These are phyloP conservation scores for Exophiala alcalophila DNA, from an alignment of 2,329 filamentous ascomycete species.

Conservation along the genomic window DNA sequence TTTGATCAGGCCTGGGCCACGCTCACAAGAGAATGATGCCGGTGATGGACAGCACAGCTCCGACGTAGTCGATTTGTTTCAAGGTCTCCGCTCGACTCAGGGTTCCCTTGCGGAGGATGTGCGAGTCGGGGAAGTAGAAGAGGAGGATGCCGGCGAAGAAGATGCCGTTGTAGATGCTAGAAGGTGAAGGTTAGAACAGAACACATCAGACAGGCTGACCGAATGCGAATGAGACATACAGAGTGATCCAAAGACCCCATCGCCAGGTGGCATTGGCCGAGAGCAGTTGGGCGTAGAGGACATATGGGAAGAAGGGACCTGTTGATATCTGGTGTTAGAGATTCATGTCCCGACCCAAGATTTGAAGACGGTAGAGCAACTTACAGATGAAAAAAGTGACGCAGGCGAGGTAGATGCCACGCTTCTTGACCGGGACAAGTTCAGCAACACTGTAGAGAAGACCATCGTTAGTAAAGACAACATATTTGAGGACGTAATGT, in stretches of 20 bases:
- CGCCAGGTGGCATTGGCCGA: conserved; percentile 20
- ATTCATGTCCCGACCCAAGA: no score
- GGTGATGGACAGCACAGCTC: conserved; percentile 20
- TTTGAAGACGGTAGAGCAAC: no score
- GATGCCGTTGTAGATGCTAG: conserved; percentile 20
- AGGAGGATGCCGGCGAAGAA: conserved; percentile 15
- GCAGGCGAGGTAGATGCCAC: conserved; percentile 21
- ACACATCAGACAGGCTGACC: no score
- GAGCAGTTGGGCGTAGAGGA: conserved; percentile 21
- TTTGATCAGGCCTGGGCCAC: conserved; percentile 38
- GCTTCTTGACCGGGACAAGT: conserved; percentile 25
- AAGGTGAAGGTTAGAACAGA: not conserved
- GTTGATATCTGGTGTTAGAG: not conserved
- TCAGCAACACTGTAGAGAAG: conserved; percentile 17
- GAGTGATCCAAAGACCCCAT: conserved; percentile 23
- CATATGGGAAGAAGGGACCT: conserved; percentile 25
- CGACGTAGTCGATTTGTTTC: conserved; percentile 20
- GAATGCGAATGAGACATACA: conserved; percentile 1
- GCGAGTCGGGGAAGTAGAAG: conserved; percentile 23
- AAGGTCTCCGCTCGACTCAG: conserved; percentile 8
- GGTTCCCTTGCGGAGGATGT: conserved; percentile 13
- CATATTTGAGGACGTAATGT: no score
- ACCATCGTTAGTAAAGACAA: no score
- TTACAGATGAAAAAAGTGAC: conserved; percentile 22
- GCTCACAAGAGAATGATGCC: conserved; percentile 23